A percentile compares a stretch with the other conserved stretches of the same genome.
Conservation (phyloP, 2,329 filamentous ascomycete species). For the Falciphora oryzae region DNA sequence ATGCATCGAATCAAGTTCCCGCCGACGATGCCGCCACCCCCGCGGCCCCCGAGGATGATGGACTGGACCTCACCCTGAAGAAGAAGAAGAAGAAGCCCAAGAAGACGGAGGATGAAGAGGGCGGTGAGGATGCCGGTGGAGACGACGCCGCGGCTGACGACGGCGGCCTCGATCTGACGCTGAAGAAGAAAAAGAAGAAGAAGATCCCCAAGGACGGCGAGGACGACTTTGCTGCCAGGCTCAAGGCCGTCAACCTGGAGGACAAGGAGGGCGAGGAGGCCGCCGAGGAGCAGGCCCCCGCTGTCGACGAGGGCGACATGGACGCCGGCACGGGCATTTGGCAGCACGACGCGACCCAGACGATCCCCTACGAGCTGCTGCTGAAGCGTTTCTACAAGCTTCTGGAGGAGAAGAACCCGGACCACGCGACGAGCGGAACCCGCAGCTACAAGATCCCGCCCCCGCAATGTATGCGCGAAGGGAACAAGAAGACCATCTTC, state of each 20-base stretch:
- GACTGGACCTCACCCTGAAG: constrained; percentile 62
- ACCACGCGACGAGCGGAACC: constrained; percentile 79
- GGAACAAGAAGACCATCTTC: constrained; percentile 99
- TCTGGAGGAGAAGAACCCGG: constrained; percentile 92
- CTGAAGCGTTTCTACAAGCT: constrained; percentile 91
- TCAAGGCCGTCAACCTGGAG: constrained; percentile 57
- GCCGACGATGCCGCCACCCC: constrained; percentile 27
- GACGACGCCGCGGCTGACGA: constrained; percentile 55
- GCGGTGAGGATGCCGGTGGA: constrained; percentile 40
- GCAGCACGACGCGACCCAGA: constrained; percentile 70
- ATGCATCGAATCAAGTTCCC: constrained; percentile 34
- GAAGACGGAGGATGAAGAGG: constrained; percentile 45
- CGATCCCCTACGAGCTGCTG: constrained; percentile 79
- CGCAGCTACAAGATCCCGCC: constrained; percentile 99
- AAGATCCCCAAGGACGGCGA: constrained; percentile 37
- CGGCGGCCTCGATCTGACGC: constrained; percentile 44
- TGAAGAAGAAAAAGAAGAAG: constrained; percentile 73
- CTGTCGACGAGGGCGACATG: constrained; percentile 61
- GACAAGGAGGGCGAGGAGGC: constrained; percentile 52
- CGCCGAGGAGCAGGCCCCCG: constrained; percentile 39
- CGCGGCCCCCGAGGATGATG: constrained; percentile 33
- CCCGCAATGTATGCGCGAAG: constrained; percentile 97
- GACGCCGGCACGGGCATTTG: constrained; percentile 86
- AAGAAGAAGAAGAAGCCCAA: constrained; percentile 68
- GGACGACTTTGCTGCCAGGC: constrained; percentile 55